Percentiles rank a stretch among this genome's conserved stretches.
These are phyloP conservation scores for Neurospora hispaniola DNA, from an alignment of 495 filamentous ascomycete species.

Conservation along the genomic window DNA sequence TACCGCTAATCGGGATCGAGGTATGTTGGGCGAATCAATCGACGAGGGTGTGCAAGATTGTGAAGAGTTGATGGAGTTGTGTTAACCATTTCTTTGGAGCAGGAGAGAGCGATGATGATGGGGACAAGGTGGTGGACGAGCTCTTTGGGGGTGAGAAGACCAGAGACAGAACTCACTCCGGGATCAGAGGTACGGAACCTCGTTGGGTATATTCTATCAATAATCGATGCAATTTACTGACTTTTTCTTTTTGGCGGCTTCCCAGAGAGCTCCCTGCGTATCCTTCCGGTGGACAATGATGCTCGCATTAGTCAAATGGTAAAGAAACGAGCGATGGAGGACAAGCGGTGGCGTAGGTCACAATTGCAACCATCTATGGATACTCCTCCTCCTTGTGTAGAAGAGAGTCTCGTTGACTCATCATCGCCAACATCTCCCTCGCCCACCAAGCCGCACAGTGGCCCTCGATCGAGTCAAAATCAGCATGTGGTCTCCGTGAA, in stretches of 20 bases:
- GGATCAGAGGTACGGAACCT: not conserved
- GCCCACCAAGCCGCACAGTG: not conserved
- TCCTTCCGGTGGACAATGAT: slow-evolving; percentile 2
- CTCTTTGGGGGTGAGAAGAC: not conserved
- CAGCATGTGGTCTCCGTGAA: not conserved
- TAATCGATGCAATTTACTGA: not conserved
- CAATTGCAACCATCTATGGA: not conserved
- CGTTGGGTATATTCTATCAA: not conserved
- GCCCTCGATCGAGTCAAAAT: not conserved
- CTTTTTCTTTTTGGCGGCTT: not conserved
- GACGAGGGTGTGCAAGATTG: not conserved
- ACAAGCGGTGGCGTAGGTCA: not conserved
- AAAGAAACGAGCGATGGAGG: slow-evolving; percentile 9
- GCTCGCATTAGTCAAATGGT: slow-evolving; percentile 11
- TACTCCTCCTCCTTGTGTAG: not conserved
- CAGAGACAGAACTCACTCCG: not conserved
- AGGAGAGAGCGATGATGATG: not conserved
- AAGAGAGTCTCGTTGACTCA: not conserved
- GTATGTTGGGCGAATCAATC: slow-evolving; percentile 2
- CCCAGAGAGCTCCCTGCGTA: not conserved
- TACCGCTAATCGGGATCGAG: slow-evolving; percentile 2
- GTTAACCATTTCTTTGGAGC: not conserved
- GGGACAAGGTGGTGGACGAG: not conserved
- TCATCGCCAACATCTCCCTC: not conserved
- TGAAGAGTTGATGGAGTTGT: not conserved